Base-by-base conservation (phyloP, 75 land plant genomes). In the Larix kaempferi region DNA sequence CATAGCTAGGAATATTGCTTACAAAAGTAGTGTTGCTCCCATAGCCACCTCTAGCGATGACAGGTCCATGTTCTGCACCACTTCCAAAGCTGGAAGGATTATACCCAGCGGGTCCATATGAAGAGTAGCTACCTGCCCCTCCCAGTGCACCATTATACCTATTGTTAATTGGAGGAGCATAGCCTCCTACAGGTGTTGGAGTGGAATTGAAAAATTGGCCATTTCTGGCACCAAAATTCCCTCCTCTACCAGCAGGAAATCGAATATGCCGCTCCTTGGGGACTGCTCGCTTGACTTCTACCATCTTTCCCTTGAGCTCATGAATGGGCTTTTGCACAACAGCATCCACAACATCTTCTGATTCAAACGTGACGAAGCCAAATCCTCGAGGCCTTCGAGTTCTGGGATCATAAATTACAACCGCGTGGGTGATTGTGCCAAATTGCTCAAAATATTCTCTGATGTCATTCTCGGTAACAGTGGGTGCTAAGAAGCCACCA, bases 281-380 rank as follows among this genome's bases (percentile, higher is more conserved):
- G 1, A 81, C 78, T 49, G 86, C 83, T 54, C 72, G 57, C 76
- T 96, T 94, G 11, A 96, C 99, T 84, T 96, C 99, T 74, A 96
- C 99, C 91, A 92, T 88, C 80, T 96, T 96, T 1, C 92, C 99
- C 77, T 92, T 96, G 22, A 96, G 94, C 80, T 96, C 94, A 82
- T 96, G 99, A 81, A 96, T 92, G 27, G 93, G 87, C 77, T 89
- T 93, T 44, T 76, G 73, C 66, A 96, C 76, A 15, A 90, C 99
- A 63, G 79, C 89, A 11, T 96, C 99, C 71, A 96, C 94, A 35
- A 93, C 90, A 77, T 96, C 97, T 80, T 94, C 94, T 22, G 93
- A 89, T 75, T 92, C 99, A 81, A 78, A 96, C 65, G 94, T 96
- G 69, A 94, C 89, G 80, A 86, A 86, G 60, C 86, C 88, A 86